phyloP scores from a whole-genome alignment of 108 stramenopile species.

The Aureococcus anophagefferens region DNA sequence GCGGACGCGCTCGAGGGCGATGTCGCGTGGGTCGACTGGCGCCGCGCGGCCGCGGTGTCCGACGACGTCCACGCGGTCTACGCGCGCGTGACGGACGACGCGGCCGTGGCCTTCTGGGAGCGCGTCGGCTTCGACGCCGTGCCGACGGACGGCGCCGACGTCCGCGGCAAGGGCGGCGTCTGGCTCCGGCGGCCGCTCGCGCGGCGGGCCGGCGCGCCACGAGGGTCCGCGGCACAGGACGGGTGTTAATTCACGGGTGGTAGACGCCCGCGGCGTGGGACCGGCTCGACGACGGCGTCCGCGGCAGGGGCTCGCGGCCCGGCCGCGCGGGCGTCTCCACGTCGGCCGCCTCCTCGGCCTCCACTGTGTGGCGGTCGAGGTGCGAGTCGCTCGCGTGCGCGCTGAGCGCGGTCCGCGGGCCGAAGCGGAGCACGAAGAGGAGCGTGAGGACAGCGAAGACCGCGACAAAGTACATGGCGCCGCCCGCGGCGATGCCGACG shows the following conservation, averaged over 20 bases:
- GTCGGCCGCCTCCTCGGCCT: too few relatives aligned
- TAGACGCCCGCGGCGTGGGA: too few relatives aligned
- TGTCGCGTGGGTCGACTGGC: not conserved
- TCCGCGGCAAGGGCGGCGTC: not conserved
- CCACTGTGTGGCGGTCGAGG: too few relatives aligned
- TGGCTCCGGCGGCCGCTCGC: not conserved
- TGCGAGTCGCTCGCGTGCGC: too few relatives aligned
- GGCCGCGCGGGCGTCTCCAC: too few relatives aligned
- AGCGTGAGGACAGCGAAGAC: constrained; percentile 56
- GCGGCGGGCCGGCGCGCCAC: too few relatives aligned
- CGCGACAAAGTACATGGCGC: constrained; percentile 70
- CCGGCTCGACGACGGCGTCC: too few relatives aligned
- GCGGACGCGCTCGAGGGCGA: not conserved
- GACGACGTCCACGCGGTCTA: not conserved
- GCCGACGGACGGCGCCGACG: not conserved
- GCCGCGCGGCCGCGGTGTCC: not conserved
- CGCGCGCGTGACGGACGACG: not conserved
- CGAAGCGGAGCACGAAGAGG: constrained; percentile 58
- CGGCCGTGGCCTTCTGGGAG: not conserved
- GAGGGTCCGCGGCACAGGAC: too few relatives aligned
- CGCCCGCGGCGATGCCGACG: constrained; percentile 50
- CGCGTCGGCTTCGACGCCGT: not conserved
- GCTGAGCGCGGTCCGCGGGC: too few relatives aligned
- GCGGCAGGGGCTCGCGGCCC: too few relatives aligned
- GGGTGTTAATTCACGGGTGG: too few relatives aligned